Evolutionary conservation across 345 rosid species (phyloP), one percentile per base, ranked within the genome.

Genomic region (Pistacia vera): DNA sequence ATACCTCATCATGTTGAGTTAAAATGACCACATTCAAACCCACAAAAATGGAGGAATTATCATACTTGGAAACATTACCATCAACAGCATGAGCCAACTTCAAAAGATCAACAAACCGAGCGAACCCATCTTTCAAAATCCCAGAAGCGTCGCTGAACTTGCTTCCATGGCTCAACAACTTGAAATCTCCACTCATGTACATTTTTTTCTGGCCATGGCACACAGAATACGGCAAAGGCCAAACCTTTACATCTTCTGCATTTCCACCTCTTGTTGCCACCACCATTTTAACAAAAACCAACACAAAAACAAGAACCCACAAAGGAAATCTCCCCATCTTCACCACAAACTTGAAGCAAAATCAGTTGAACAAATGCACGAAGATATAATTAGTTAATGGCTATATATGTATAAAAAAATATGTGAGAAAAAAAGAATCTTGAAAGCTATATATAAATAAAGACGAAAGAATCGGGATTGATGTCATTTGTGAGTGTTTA

Each of bases 161-260:
- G 74, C 78, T 75, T 6, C 83, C 83, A 3, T 80, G 73, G 3
- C 82, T 82, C 2, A 65, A 48, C 14, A 92, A 78, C 71, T 68
- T 41, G 74, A 92, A 90, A 74, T 80, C 81, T 14, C 64, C 70
- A 52, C 79, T 61, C 72, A 92, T 0, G 79, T 44, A 71, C 63
- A 90, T 64, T 38, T 51, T 79, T 28, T 71, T 74, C 33, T 76
- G 78, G 5, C 97, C 97, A 56, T 44, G 75, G 63, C 78, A 84
- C 14, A 81, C 86, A 36, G 78, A 80, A 57, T 46, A 78, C 61
- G 91, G 93, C 77, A 87, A 77, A 33, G 93, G 93, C 93, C 93
- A 87, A 68, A 87, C 82, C 56, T 83, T 86, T 57, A 87, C 66
- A 62, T 49, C 66, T 20, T n/a, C 56, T 36, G 12, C 61, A 33